A percentile compares a stretch with the other conserved stretches of the same genome.
phyloP scores from a whole-genome alignment of 352 stramenopile genomes.

The Pythium monospermum region DNA sequence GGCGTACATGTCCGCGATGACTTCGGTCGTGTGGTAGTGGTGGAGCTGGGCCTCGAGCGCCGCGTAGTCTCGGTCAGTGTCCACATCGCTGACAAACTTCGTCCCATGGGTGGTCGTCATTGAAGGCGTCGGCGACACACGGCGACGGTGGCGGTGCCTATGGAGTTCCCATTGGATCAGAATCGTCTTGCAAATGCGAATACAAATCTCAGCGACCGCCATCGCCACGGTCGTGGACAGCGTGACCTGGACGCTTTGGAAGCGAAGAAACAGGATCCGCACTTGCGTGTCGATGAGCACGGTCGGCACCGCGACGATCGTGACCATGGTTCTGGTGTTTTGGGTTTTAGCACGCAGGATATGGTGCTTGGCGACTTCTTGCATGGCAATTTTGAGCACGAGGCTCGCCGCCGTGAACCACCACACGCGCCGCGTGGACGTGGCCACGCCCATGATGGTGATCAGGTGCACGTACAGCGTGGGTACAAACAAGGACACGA shows the following conservation, averaged over 20 bases:
- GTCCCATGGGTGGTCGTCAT: too few species aligned
- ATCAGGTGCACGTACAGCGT: too few species aligned
- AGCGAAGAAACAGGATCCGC: constrained; percentile 26
- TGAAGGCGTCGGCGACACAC: too few species aligned
- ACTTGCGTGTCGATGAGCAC: constrained; percentile 35
- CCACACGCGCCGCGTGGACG: too few species aligned
- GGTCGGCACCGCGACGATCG: constrained; percentile 20
- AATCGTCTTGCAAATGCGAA: constrained; percentile 21
- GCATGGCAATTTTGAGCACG: constrained; percentile 14
- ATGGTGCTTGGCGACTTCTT: constrained; percentile 15
- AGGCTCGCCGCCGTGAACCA: constrained; percentile 7
- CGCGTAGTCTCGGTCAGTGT: background rate
- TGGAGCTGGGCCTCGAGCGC: constrained; percentile 19
- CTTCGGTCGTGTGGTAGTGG: constrained; percentile 22
- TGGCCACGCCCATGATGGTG: too few species aligned
- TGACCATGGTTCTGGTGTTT: constrained; percentile 12
- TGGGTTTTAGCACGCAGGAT: constrained; percentile 8
- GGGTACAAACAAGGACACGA: too few species aligned
- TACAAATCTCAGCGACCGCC: constrained; percentile 21
- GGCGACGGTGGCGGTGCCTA: background rate
- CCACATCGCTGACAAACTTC: too few species aligned
- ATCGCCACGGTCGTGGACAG: constrained; percentile 17
- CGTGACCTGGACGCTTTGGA: constrained; percentile 17
- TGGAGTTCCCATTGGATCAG: constrained; percentile 15
- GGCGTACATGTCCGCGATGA: constrained; percentile 38